Base-by-base conservation (phyloP, 192 early-diverging fungal species). In the Backusella morwellensis region DNA sequence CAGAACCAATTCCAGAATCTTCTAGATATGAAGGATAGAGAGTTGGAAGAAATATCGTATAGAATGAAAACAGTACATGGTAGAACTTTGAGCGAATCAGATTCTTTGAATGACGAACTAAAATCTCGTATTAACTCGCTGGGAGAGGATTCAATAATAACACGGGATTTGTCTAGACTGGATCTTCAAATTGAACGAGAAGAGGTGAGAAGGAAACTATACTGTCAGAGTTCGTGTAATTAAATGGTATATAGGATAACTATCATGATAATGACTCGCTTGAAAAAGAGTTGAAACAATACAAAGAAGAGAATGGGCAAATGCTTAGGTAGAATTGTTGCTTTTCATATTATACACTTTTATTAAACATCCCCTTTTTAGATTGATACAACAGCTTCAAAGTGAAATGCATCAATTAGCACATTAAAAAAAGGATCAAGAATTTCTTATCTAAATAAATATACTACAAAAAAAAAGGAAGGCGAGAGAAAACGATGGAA, bases 1-100 rank as follows among this genome's bases (percentile, higher is more conserved):
- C 77, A 78, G 35, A 69, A 75, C 15, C 73, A 83, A 73, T 80
- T 80, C 17, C 74, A 80, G 21, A 41, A 73, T 35, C 26, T 80
- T 1, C 21, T 80, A 2, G 75, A 76, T 32, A 72, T 52, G 6
- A 83, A 83, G 41, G 78, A 83, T 14, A 70, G 26, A 63, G 56
- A 63, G 26, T 29, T 63, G 21, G 56, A 63, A 14, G 56, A 63
- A 29, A 4, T 63, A 29, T 63, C 56, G 11, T 63, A 75, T 35
- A 63, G 68, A 19, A 54, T 77, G 23, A 77, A 76, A 68, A 79
- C 63, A 26, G 56, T 80, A 42, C 40, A 67, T 79, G 17, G 77
- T 70, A 40, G 69, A 73, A 69, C 38, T 50, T 4, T 66, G 54
- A 21, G 68, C 26, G 12, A 78, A 85, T 29, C 73, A 34, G 21